Conservation (phyloP, 2,329 filamentous ascomycete genomes). For the Fusarium miscanthi region DNA sequence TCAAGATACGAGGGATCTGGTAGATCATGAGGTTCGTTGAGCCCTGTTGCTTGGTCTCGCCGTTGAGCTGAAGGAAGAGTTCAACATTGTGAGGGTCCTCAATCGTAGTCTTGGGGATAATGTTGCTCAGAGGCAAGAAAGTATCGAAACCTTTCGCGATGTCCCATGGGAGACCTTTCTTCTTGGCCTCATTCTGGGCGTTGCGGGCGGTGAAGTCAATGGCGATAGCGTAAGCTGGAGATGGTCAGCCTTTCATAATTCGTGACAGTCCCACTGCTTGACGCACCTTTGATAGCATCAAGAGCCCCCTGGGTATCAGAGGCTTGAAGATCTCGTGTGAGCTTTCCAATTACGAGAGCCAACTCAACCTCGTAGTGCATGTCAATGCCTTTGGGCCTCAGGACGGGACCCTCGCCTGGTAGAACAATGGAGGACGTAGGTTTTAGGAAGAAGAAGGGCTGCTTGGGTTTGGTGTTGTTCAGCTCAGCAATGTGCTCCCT, state of each 20-base stretch:
- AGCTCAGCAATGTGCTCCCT: slow-evolving; percentile 95
- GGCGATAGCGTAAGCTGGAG: slow-evolving; percentile 81
- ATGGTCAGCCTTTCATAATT: slow-evolving; percentile 6
- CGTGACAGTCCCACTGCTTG: neutral
- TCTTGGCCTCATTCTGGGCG: slow-evolving; percentile 95
- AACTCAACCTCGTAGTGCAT: slow-evolving; percentile 97
- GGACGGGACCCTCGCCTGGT: slow-evolving; percentile 80
- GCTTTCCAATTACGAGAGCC: slow-evolving; percentile 87
- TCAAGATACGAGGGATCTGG: slow-evolving; percentile 85
- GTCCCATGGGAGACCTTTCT: slow-evolving; percentile 91
- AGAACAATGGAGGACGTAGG: slow-evolving; percentile 87
- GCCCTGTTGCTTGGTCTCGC: slow-evolving; percentile 80
- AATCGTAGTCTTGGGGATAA: slow-evolving; percentile 83
- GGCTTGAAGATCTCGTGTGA: slow-evolving; percentile 77
- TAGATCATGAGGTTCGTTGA: slow-evolving; percentile 96
- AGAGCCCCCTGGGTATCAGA: slow-evolving; percentile 80
- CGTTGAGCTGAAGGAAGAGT: slow-evolving; percentile 87
- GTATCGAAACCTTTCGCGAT: slow-evolving; percentile 99
- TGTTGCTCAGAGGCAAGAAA: slow-evolving; percentile 86
- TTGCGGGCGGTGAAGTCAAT: slow-evolving; percentile 99
- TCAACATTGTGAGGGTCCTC: slow-evolving; percentile 89
- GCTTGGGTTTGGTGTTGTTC: slow-evolving; percentile 86
- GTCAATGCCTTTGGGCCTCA: slow-evolving; percentile 83
- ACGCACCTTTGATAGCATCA: slow-evolving; percentile 81
- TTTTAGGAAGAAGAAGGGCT: slow-evolving; percentile 99